Base-by-base conservation (phyloP, 768 basidiomycete species). In the Lactifluus piperatus region DNA sequence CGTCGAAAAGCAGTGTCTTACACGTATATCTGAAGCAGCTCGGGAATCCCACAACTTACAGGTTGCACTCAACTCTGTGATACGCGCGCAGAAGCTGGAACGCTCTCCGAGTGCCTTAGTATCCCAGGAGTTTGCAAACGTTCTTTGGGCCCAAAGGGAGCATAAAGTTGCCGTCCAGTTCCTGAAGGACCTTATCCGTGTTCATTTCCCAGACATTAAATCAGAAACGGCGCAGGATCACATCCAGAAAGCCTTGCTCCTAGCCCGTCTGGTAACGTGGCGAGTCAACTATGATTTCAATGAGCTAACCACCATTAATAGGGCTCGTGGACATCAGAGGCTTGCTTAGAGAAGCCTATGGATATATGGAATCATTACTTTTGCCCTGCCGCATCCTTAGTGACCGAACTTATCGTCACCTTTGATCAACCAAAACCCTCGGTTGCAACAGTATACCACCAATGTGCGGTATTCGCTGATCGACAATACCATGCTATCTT, bases 241-340 rank as follows among this genome's bases (percentile, higher is more conserved):
- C 26, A 24, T 44, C 6, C 51, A 64, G 44, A 66, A 73, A 57
- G 79, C 76, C 44, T 74, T 80, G 24, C 72, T 82, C 43, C 73
- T 85, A 37, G 80, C 91, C 24, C 81, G 79, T 49, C 68, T 94
- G 70, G 91, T 92, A 63, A 47, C 54, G 83, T 69, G 39, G 16
- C 26, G 18, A 45, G 30, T 46, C 13, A 2, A 2, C 5, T 51
- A 13, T 30, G 43, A 24, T 18, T 20, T 30, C n/a, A 20, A n/a
- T 41, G 5, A 18, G 51, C 44, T 47, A 34, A 54, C 63, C 22
- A 13, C 2, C 7, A 6, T 14, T 8, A 34, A 13, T 55, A 97
- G 93, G 97, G 95, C 10, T 78, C 86, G 11, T 99, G 97, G 97
- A 86, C 82, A 24, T 81, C 91, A 7, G 84, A 90, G 66, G 93